Percentiles rank a stretch among this genome's conserved stretches.
Conservation (phyloP, 257 asterid species). For the Lithospermum erythrorhizon region DNA sequence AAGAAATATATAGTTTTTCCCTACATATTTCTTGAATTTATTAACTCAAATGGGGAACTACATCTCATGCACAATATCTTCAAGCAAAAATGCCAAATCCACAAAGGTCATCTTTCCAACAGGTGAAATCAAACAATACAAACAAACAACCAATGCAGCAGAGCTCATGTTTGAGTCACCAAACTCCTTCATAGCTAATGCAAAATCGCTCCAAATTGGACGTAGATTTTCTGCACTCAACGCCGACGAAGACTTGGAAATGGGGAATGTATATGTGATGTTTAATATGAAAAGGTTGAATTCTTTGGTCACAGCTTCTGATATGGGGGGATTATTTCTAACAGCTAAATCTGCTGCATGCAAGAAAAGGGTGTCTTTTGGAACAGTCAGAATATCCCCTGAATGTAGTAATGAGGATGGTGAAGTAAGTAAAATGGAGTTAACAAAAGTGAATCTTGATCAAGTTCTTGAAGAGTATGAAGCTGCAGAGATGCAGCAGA, state of each 20-base stretch:
- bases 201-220: constrained; percentile 55
- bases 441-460: constrained; percentile 47
- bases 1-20: background rate
- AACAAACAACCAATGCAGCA: constrained; percentile 43
- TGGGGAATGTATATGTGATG: constrained; percentile 46
- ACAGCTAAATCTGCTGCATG: constrained; percentile 43
- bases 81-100: constrained; percentile 30
- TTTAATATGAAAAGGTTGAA: constrained; percentile 66
- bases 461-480: constrained; percentile 42
- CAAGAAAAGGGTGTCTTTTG: constrained; percentile 7
- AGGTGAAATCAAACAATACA: constrained; percentile 33
- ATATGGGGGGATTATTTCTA: constrained; percentile 52
- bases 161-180: constrained; percentile 59
- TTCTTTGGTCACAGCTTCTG: constrained; percentile 52
- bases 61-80: constrained; percentile 35
- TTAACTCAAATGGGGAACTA: constrained; percentile 40
- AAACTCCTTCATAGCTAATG: constrained; percentile 44
- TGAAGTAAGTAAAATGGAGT: constrained; percentile 2
- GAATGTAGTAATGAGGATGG: constrained; percentile 9
- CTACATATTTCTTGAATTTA: background rate
- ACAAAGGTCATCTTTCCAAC: constrained; percentile 41
- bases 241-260: constrained; percentile 84
- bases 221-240: constrained; percentile 52
- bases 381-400: constrained; percentile 16
- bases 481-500: constrained; percentile 25